phyloP scores from a whole-genome alignment of 192 early-diverging fungal genomes.

The Gaertneriomyces semiglobifer region DNA sequence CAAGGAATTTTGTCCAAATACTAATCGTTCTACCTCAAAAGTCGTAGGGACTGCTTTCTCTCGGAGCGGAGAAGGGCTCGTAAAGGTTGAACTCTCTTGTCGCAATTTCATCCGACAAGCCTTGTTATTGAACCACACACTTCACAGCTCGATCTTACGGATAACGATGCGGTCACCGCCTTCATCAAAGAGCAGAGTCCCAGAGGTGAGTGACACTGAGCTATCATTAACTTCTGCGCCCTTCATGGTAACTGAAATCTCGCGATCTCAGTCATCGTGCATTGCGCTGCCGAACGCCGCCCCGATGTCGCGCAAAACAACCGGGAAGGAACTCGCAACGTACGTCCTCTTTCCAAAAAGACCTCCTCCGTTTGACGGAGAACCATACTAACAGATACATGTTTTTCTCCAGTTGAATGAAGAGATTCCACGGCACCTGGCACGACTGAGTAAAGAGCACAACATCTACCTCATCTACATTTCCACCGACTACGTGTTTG shows the following conservation, averaged over 20 bases:
- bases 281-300: slow-evolving; percentile 82
- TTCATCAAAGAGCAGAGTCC: slow-evolving; percentile 61
- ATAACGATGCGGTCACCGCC: slow-evolving; percentile 43
- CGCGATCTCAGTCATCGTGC: slow-evolving; percentile 57
- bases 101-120: not conserved
- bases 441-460: slow-evolving; percentile 42
- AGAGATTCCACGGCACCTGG: slow-evolving; percentile 55
- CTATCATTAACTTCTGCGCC: not conserved
- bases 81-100: slow-evolving; percentile 40
- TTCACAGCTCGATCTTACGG: slow-evolving; percentile 64
- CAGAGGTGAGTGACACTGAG: slow-evolving; percentile 33
- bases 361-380: not conserved
- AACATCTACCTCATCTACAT: slow-evolving; percentile 73
- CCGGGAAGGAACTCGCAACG: slow-evolving; percentile 49
- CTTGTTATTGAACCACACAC: not conserved
- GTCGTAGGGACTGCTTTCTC: slow-evolving; percentile 73
- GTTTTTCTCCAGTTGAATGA: slow-evolving; percentile 61
- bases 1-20: not conserved
- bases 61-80: slow-evolving; percentile 51
- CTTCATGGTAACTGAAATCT: not conserved
- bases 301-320: slow-evolving; percentile 77
- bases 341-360: slow-evolving; percentile 26
- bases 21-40: slow-evolving; percentile 9
- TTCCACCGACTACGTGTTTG: slow-evolving; percentile 92
- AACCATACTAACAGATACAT: not conserved